These are phyloP conservation scores for Hydnomerulius pinastri DNA, from an alignment of 768 basidiomycete species.

Conservation along the genomic window DNA sequence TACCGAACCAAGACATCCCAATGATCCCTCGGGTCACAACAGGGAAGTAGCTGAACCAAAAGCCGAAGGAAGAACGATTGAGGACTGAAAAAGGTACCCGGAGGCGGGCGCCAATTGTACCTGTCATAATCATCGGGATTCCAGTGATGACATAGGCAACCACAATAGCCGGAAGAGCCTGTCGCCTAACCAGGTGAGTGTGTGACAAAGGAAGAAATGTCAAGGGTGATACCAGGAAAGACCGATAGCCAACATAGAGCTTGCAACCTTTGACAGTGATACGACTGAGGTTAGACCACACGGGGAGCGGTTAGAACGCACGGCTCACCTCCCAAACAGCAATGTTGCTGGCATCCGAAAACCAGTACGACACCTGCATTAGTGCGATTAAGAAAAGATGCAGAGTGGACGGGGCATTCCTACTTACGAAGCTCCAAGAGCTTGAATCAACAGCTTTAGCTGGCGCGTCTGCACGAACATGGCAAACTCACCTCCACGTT, in stretches of 20 bases:
- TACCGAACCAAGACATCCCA: conserved; percentile 81
- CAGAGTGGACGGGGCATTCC: conserved; percentile 44
- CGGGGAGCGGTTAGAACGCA: background rate
- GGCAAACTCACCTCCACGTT: conserved; percentile 54
- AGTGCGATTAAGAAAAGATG: conserved; percentile 28
- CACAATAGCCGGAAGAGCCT: conserved; percentile 69
- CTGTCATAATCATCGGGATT: conserved; percentile 74
- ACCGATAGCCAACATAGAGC: conserved; percentile 74
- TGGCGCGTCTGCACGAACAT: background rate
- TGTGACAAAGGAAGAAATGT: background rate
- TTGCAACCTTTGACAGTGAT: conserved; percentile 41
- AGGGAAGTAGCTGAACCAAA: conserved; percentile 87
- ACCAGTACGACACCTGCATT: conserved; percentile 31
- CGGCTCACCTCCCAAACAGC: conserved; percentile 44
- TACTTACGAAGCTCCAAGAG: conserved; percentile 64
- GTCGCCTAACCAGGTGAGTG: conserved; percentile 44
- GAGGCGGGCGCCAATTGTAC: conserved; percentile 73
- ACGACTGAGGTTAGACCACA: background rate
- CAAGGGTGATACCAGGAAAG: conserved; percentile 55
- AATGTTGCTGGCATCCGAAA: conserved; percentile 36
- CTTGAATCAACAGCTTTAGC: conserved; percentile 5
- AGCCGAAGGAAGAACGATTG: conserved; percentile 86
- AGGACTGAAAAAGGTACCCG: conserved; percentile 77
- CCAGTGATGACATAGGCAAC: conserved; percentile 74
- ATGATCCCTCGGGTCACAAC: conserved; percentile 76